phyloP scores from a whole-genome alignment of 257 asterid genomes.

The Galeopsis tetrahit region DNA sequence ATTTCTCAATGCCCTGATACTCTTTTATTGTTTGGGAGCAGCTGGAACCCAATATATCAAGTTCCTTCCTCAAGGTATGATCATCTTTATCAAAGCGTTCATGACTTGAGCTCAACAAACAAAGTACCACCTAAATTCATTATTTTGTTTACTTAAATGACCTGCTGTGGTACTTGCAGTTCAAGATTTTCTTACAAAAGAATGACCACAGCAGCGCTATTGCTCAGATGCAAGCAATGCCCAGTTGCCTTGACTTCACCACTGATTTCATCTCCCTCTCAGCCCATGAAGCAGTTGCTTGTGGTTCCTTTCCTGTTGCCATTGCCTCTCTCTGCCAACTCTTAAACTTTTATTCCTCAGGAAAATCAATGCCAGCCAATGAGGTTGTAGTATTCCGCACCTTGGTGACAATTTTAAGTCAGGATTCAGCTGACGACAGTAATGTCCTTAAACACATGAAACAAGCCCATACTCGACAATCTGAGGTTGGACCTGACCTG shows the following conservation, averaged over 20 bases:
- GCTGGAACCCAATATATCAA: constrained; percentile 90
- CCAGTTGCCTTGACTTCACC: constrained; percentile 90
- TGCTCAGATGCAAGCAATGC: constrained; percentile 89
- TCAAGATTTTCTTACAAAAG: constrained; percentile 82
- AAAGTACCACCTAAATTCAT: constrained; percentile 11
- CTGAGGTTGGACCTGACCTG: constrained; percentile 66
- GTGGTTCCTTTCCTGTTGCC: constrained; percentile 74
- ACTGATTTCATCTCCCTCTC: constrained; percentile 86
- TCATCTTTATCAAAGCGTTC: constrained; percentile 26
- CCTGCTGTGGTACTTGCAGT: constrained; percentile 57
- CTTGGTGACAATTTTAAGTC: constrained; percentile 65
- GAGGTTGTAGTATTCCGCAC: constrained; percentile 91
- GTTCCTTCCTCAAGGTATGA: constrained; percentile 89
- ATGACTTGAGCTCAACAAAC: constrained; percentile 24
- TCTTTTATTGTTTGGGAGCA: constrained; percentile 50
- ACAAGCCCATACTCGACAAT: constrained; percentile 62
- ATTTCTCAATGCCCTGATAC: constrained; percentile 33
- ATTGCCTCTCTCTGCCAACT: constrained; percentile 76
- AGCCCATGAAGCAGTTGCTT: constrained; percentile 93
- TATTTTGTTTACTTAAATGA: constrained; percentile 24
- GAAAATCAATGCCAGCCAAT: constrained; percentile 67
- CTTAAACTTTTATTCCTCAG: constrained; percentile 63
- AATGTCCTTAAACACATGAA: constrained; percentile 74
- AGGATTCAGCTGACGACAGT: constrained; percentile 57
- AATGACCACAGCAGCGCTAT: constrained; percentile 64